Evolutionary conservation across 1,284 basidiomycete species (phyloP), one percentile per base, ranked within the genome.

Genomic region (Trichosporon asahii): DNA sequence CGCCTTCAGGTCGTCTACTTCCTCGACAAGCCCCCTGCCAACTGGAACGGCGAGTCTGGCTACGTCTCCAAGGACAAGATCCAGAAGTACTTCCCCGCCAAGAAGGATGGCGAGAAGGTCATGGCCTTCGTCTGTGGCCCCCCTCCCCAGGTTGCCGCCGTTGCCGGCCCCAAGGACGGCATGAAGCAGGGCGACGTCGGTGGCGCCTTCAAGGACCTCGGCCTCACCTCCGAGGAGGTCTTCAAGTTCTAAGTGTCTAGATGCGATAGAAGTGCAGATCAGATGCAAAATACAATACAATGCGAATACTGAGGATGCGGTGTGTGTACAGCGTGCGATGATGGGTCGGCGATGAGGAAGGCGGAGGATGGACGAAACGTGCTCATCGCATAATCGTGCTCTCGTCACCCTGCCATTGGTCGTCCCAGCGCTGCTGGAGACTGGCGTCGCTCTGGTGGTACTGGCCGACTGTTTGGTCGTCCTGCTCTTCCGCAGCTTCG

Each of bases 101-200:
- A 74, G 53, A 53, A n/a, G 21, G 83, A 90, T 64, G 89, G 88
- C 5, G 88, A 92, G 72, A 95, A 94, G 85, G 86, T 93, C 78
- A 95, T 94, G 85, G 85, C 96, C 67, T 94, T 95, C 81, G 85
- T 98, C 37, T 98, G 95, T 79, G 94, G 92, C 88, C 93, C 94
- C n/a, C 94, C 94, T 46, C 88, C 87, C 8, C 93, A 96, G 82
- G 90, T 96, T 35, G 87, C 86, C 35, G 88, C 92, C 1, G 77
- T 97, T 72, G 89, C 92, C 66, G 86, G 86, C 35, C 76, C 81
- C 64, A 86, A 86, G 78, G 82, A 84, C 63, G 74, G 94, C 69
- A 87, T 86, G 78, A 89, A 93, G 83, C 95, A 97, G 83, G 95
- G 95, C 31, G 88, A 89, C 72, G 77, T 97, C n/a, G 87, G 86